Conservation (phyloP, 257 asterid genomes). For the Solanum tarapatanum region DNA sequence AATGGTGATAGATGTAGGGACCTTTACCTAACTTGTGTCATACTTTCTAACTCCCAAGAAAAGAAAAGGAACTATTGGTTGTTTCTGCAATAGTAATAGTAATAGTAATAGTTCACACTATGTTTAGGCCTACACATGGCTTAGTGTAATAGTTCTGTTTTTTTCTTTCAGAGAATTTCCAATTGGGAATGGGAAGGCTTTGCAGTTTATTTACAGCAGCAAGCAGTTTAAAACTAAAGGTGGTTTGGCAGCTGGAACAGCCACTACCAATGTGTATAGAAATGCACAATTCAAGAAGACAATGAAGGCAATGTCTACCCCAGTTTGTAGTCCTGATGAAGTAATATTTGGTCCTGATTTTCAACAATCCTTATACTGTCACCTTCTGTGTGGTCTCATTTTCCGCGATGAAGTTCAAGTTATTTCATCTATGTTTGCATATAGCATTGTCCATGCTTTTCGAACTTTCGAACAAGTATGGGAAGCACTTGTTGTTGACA, state of each 20-base stretch:
- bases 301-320: conserved; percentile 14
- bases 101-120: not conserved
- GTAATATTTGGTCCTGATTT: conserved; percentile 30
- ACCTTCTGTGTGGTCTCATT: conserved; percentile 37
- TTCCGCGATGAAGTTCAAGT: conserved; percentile 21
- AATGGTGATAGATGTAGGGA: not conserved
- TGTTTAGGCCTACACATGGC: not conserved
- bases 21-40: not conserved
- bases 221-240: not conserved
- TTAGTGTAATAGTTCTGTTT: not conserved
- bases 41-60: not conserved
- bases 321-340: conserved; percentile 36
- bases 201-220: not conserved
- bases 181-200: conserved; percentile 13
- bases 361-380: not conserved
- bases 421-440: conserved; percentile 8
- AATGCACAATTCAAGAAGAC: conserved; percentile 54
- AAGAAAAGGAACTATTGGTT: not conserved
- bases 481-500: conserved; percentile 17
- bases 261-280: conserved; percentile 73
- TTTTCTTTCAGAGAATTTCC: conserved; percentile 46
- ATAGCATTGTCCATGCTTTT: not conserved
- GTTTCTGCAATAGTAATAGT: not conserved
- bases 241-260: conserved; percentile 35
- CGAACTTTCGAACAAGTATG: conserved; percentile 13